These are phyloP conservation scores for Mycena pura DNA, from an alignment of 768 basidiomycete genomes.

Conservation along the genomic window DNA sequence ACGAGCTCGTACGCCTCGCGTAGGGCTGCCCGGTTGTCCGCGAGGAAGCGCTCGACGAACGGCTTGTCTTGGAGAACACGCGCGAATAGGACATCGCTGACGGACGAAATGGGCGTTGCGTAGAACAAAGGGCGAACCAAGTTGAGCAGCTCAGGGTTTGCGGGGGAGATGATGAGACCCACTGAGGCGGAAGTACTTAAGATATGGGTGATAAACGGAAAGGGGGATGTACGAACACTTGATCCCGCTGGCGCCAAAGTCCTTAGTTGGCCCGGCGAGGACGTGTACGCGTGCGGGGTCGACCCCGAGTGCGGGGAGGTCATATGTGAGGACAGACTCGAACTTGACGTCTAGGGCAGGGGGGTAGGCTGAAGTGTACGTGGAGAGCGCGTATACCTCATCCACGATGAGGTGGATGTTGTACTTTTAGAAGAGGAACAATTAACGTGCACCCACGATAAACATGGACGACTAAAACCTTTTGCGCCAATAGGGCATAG, in stretches of 20 bases:
- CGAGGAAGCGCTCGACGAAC: conserved; percentile 28
- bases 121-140: conserved; percentile 27
- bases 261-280: conserved; percentile 39
- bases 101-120: conserved; percentile 32
- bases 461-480: neutral
- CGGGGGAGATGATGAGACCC: conserved; percentile 30
- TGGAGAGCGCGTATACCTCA: conserved; percentile 37
- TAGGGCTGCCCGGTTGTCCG: conserved; percentile 24
- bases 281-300: conserved; percentile 35
- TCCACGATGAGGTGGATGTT: conserved; percentile 39
- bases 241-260: conserved; percentile 38
- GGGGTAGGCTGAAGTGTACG: conserved; percentile 30
- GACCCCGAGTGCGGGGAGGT: conserved; percentile 26
- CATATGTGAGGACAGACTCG: conserved; percentile 29
- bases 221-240: conserved; percentile 14
- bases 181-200: neutral
- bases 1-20: conserved; percentile 32
- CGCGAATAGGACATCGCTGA: conserved; percentile 31
- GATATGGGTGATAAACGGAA: neutral
- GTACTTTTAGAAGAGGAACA: conserved; percentile 20
- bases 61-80: conserved; percentile 31
- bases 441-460: neutral
- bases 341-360: conserved; percentile 24
- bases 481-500: conserved; percentile 26
- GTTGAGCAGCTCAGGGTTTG: conserved; percentile 24